These are phyloP conservation scores for Rhodotorula paludigena DNA, from an alignment of 768 basidiomycete genomes.

Conservation along the genomic window DNA sequence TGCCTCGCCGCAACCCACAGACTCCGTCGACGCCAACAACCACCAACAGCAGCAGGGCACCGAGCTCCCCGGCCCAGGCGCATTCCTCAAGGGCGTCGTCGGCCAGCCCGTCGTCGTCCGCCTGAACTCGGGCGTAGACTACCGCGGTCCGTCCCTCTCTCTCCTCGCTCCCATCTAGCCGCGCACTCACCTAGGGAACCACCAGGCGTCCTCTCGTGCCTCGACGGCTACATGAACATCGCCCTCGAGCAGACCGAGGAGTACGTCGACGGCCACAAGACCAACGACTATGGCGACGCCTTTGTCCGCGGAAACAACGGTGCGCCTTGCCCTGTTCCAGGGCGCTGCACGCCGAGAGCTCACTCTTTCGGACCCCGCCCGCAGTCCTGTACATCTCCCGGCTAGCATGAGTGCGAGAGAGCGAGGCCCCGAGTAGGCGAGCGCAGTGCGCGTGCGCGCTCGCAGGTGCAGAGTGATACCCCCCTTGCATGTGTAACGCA, in stretches of 20 bases:
- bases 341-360: no score
- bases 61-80: conserved; percentile 34
- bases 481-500: background rate
- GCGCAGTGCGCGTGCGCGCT: no score
- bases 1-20: conserved; percentile 1
- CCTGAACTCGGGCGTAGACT: conserved; percentile 86
- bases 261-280: conserved; percentile 83
- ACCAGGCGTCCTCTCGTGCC: conserved; percentile 80
- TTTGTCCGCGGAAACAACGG: conserved; percentile 95
- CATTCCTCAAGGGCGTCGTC: conserved; percentile 63
- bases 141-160: conserved; percentile 60
- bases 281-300: conserved; percentile 76
- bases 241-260: conserved; percentile 97
- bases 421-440: background rate
- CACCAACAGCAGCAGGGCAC: conserved; percentile 16
- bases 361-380: no score
- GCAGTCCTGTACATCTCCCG: conserved; percentile 70
- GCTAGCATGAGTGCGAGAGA: background rate
- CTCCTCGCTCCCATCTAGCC: background rate
- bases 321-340: conserved; percentile 48
- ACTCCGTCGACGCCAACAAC: background rate
- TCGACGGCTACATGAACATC: conserved; percentile 99
- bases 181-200: background rate
- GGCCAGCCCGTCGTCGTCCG: conserved; percentile 93
- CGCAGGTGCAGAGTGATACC: background rate